Conservation (phyloP, 257 asterid genomes). For the Nicotiana paniculata region DNA sequence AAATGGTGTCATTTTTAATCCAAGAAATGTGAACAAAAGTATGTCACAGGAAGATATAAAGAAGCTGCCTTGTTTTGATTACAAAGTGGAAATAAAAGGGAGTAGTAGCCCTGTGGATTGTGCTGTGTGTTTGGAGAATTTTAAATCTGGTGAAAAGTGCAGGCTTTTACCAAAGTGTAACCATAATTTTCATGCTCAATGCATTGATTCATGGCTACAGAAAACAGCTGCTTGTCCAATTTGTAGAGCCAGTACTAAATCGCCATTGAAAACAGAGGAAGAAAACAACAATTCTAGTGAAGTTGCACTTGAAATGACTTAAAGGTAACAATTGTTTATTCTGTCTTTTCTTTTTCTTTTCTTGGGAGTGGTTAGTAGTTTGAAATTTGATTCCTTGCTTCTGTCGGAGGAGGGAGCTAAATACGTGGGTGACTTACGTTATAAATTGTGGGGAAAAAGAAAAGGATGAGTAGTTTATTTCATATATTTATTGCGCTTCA, state of each 20-base stretch:
- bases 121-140: conserved; percentile 58
- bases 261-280: conserved; percentile 7
- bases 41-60: conserved; percentile 46
- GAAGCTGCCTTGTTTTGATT: conserved; percentile 48
- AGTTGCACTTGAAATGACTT: conserved; percentile 20
- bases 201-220: conserved; percentile 62
- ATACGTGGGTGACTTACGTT: not conserved
- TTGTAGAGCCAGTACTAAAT: conserved; percentile 40
- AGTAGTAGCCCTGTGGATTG: conserved; percentile 26
- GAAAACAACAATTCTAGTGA: conserved; percentile 17
- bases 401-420: not conserved
- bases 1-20: not conserved
- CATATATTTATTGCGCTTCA: not conserved
- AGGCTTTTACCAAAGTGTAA: conserved; percentile 44
- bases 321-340: not conserved
- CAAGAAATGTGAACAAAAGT: conserved; percentile 15
- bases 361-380: not conserved
- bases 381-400: not conserved
- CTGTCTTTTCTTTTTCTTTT: not conserved
- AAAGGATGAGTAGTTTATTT: not conserved
- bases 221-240: conserved; percentile 57
- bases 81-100: conserved; percentile 23
- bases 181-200: conserved; percentile 51
- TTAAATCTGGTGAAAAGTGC: conserved; percentile 52
- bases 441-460: not conserved